Base-by-base conservation (phyloP, 495 filamentous ascomycete species). In the Beverwykella pulmonaria region DNA sequence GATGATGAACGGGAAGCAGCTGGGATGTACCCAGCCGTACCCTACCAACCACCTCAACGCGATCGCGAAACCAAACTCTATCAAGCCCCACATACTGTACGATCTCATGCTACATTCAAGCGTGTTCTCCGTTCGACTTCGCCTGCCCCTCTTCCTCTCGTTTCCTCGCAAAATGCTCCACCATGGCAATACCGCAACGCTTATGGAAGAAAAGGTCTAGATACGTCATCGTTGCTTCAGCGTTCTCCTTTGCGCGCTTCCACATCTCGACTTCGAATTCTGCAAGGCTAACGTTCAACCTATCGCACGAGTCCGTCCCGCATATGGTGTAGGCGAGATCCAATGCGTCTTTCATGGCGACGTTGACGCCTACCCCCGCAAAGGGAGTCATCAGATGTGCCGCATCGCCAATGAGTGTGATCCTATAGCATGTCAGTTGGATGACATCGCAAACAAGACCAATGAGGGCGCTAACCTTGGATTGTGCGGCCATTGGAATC, bases 301-400 rank as follows among this genome's bases (percentile, higher is more conserved):
- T 34, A 5, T 34, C 32, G 6, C 32, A 12, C 32, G n/a, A n/a
- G n/a, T 34, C 32, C 12, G 32, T 34, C 32, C 32, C 32, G 6
- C 53, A 29, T 27, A 71, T 59, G 6, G 53, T 53, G n/a, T 61
- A 52, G 5, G 69, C 47, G 9, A 72, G 48, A 6, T 25, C 17
- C 55, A 72, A 20, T 12, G 69, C 29, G 39, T 72, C 69, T 56
- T n/a, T 26, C 60, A 72, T 55, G 2, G 69, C 69, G 3, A 63
- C 8, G 44, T 72, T 72, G 48, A 72, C 69, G 15, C 69, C 69
- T 32, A 65, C 66, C 23, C 69, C 69, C 3, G 66, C 61, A 10
- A 26, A 65, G 15, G 69, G 69, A 0, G 15, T 47, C 65, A 72
- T 69, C 17, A 72, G 66, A 62, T 72, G 69, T 12, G 69, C 59